Evolutionary conservation across 805 yeast species (phyloP), one percentile per base, ranked within the genome.

Genomic region (Starmerella gropengiesseri): DNA sequence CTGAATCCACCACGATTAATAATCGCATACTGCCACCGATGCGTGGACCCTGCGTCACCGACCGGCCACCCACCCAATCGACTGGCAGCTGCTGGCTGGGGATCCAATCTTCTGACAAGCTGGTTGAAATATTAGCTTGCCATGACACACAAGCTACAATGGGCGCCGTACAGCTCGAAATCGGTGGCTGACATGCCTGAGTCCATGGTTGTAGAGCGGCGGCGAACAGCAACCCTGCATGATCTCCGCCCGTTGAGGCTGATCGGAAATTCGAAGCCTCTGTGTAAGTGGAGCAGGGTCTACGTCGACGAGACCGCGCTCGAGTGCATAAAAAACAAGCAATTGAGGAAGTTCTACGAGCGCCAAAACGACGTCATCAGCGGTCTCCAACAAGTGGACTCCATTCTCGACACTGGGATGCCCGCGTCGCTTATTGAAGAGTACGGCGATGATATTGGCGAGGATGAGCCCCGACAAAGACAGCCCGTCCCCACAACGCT

Each of bases 401-500:
- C 66, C 39, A 63, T 81, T 40, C 64, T 81, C 35, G 91, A 80
- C 54, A 73, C 83, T 4, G 86, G 86, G 1, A 69, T 81, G 44
- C 81, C 77, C 50, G 68, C 70, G 46, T 65, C 71, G 33, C 77
- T 81, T 77, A 67, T 82, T 40, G 66, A 72, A 35, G 75, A 71
- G 39, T 81, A 81, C 52, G 75, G 73, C 3, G 66, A 63, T 23
- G 67, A 64, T 37, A 49, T 53, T 23, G 54, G 55, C 16, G 51
- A 48, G 7, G 56, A 42, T 12, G 23, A 41, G 25, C 55, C 56
- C 4, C 41, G 49, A 12, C 51, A 46, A 40, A 49, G 54, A 3
- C 52, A 45, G 29, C 40, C 45, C 18, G 41, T 47, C 1, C 39
- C 46, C 7, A 5, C 26, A 3, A 12, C 21, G 12, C 13, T 16